Conservation (phyloP, 345 rosid genomes). For the Iberis pinnata region DNA sequence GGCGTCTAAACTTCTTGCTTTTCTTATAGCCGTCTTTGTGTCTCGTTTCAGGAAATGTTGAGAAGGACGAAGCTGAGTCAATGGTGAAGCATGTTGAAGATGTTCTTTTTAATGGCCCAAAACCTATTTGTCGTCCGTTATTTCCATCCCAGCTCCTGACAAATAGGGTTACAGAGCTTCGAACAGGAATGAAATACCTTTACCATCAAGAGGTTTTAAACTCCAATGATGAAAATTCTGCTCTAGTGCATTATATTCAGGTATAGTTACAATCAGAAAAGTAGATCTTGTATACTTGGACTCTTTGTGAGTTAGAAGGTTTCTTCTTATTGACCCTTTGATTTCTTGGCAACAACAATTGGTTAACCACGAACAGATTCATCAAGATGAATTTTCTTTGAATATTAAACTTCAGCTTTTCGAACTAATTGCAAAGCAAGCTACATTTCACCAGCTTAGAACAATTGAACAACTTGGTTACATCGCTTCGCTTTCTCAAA, state of each 20-base stretch:
- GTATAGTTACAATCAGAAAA: conserved; percentile 26
- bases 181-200: conserved; percentile 42
- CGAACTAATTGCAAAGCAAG: conserved; percentile 57
- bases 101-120: conserved; percentile 46
- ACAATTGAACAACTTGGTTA: conserved; percentile 88
- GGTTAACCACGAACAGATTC: conserved; percentile 40
- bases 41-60: conserved; percentile 56
- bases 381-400: conserved; percentile 60
- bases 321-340: not conserved
- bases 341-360: not conserved
- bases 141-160: conserved; percentile 64
- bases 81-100: conserved; percentile 56
- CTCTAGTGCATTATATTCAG: conserved; percentile 82
- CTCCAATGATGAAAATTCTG: conserved; percentile 73
- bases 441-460: conserved; percentile 90
- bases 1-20: not conserved
- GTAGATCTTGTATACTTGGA: not conserved
- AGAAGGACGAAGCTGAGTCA: conserved; percentile 49
- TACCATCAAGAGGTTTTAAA: conserved; percentile 61
- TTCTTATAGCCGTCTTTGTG: not conserved
- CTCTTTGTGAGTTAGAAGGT: not conserved
- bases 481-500: conserved; percentile 49
- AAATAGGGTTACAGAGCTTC: conserved; percentile 57
- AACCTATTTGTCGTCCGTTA: conserved; percentile 54
- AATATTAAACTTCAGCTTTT: conserved; percentile 69